These are phyloP conservation scores for Rubia yunnanensis DNA, from an alignment of 257 asterid species.

Conservation along the genomic window DNA sequence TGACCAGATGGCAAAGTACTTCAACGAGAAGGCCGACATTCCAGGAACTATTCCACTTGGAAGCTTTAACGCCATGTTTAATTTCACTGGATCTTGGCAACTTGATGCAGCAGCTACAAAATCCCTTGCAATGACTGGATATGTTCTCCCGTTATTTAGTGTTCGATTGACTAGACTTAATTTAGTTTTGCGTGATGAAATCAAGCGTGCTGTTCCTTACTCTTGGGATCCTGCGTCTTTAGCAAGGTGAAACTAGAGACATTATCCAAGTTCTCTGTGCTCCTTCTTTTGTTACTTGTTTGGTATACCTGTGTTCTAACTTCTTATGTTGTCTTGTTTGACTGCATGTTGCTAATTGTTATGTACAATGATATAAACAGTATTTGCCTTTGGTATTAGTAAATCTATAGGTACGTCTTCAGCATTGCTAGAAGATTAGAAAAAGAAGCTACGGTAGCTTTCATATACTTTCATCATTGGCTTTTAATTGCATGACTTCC, in stretches of 20 bases:
- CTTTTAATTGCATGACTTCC: background rate
- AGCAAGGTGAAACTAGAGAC: slow-evolving; percentile 57
- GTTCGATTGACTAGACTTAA: slow-evolving; percentile 45
- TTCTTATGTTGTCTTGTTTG: background rate
- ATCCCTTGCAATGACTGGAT: slow-evolving; percentile 90
- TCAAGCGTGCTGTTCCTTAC: slow-evolving; percentile 85
- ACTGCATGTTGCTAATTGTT: background rate
- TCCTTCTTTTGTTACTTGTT: background rate
- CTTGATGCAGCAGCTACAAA: slow-evolving; percentile 85
- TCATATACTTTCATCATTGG: background rate
- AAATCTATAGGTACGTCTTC: background rate
- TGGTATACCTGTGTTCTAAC: background rate
- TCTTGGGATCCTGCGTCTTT: slow-evolving; percentile 94
- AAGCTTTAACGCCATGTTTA: slow-evolving; percentile 95
- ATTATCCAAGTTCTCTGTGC: background rate
- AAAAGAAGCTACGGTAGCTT: background rate
- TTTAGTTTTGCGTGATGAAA: slow-evolving; percentile 55
- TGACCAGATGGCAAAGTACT: slow-evolving; percentile 81
- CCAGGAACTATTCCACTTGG: slow-evolving; percentile 82
- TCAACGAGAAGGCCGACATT: slow-evolving; percentile 62
- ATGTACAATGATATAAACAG: background rate
- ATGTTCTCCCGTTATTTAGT: slow-evolving; percentile 45
- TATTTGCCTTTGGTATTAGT: background rate
- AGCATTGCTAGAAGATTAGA: background rate
- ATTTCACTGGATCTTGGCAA: slow-evolving; percentile 94